phyloP scores from a whole-genome alignment of 2,329 filamentous ascomycete genomes.

The Pyrenophora seminiperda region DNA sequence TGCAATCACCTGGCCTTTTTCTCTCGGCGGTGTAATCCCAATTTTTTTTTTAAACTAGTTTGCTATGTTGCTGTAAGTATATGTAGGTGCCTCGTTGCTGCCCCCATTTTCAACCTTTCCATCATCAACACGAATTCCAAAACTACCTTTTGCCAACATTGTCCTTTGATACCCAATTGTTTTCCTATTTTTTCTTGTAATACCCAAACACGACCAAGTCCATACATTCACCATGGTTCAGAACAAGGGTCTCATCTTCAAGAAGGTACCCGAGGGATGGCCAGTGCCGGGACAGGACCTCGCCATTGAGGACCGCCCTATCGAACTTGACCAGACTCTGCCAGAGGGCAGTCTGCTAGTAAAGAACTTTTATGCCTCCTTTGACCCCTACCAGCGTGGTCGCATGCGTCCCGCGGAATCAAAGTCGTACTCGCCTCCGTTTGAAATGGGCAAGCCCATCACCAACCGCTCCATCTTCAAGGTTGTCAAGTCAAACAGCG shows the following conservation, averaged over 20 bases:
- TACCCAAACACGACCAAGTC: slow-evolving; percentile 3
- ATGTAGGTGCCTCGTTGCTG: slow-evolving; percentile 15
- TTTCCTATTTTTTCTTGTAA: not conserved
- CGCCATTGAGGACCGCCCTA: slow-evolving; percentile 66
- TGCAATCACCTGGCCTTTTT: slow-evolving; percentile 21
- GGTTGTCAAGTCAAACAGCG: slow-evolving; percentile 71
- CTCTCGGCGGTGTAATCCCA: slow-evolving; percentile 12
- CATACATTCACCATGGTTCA: slow-evolving; percentile 54
- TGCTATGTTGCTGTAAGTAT: slow-evolving; percentile 6
- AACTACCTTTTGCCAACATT: not conserved
- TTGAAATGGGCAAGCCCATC: slow-evolving; percentile 66
- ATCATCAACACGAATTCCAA: slow-evolving; percentile 3
- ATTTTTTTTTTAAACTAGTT: slow-evolving; percentile 15
- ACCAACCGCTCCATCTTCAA: slow-evolving; percentile 67
- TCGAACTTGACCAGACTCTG: slow-evolving; percentile 67
- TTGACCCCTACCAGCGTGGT: slow-evolving; percentile 84
- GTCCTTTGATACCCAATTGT: slow-evolving; percentile 4
- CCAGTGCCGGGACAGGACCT: slow-evolving; percentile 75
- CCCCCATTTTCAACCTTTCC: not conserved
- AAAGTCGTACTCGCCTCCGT: slow-evolving; percentile 72
- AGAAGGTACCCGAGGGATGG: slow-evolving; percentile 66
- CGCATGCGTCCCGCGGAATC: slow-evolving; percentile 69
- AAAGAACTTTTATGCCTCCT: slow-evolving; percentile 74
- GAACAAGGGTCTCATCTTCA: slow-evolving; percentile 80
- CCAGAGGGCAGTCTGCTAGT: slow-evolving; percentile 70